Conservation (phyloP, 164 flowering plant species). For the Protea cynaroides region DNA sequence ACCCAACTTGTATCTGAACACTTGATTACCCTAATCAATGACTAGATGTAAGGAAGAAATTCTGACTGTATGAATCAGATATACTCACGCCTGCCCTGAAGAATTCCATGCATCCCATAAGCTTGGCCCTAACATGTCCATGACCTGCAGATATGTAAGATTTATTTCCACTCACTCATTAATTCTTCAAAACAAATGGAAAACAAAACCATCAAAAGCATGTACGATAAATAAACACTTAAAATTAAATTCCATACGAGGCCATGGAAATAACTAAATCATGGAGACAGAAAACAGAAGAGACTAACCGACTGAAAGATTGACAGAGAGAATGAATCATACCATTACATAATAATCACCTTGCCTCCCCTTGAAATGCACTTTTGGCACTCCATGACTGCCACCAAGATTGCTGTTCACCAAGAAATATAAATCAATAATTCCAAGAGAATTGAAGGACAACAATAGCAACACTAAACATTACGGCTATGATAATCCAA, state of each 20-base stretch:
- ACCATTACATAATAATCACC: constrained; percentile 94
- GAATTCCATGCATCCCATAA: constrained; percentile 94
- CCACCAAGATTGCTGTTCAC: constrained; percentile 67
- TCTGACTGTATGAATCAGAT: not conserved
- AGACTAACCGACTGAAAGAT: too few relatives aligned
- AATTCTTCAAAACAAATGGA: too few relatives aligned
- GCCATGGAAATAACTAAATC: too few relatives aligned
- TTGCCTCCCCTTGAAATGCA: constrained; percentile 81
- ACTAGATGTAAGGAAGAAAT: not conserved
- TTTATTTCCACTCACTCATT: not conserved
- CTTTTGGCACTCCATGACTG: constrained; percentile 84
- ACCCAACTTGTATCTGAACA: too few relatives aligned
- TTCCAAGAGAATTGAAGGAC: not conserved
- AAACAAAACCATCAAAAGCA: too few relatives aligned
- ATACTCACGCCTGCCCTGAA: constrained; percentile 79
- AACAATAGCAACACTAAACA: not conserved
- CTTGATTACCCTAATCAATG: not conserved
- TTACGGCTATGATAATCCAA: not conserved
- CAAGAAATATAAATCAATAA: not conserved
- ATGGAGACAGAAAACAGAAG: too few relatives aligned
- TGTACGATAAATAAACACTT: too few relatives aligned
- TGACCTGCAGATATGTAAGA: constrained; percentile 45
- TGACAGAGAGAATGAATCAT: constrained; percentile 9
- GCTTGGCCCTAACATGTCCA: constrained; percentile 95
- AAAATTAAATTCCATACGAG: too few relatives aligned